Conservation (phyloP, 345 rosid species). For the Arabidopsis suecica region DNA sequence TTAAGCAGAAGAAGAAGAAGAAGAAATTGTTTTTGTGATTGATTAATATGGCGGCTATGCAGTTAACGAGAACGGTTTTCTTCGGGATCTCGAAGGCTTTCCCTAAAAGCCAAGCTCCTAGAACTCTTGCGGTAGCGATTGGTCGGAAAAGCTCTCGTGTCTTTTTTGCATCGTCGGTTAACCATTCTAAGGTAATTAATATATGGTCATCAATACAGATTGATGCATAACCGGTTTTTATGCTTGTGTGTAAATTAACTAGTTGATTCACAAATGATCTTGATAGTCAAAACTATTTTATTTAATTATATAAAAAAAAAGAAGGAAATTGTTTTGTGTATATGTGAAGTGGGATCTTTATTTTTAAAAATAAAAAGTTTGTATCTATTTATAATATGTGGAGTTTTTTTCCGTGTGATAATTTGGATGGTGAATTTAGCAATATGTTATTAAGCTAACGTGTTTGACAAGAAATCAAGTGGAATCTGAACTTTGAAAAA, state of each 20-base stretch:
- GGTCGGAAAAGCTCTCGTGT: constrained; percentile 40
- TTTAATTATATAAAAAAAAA: neutral
- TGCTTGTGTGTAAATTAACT: neutral
- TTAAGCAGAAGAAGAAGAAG: neutral
- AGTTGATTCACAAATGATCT: neutral
- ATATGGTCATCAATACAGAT: too few species aligned
- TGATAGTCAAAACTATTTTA: neutral
- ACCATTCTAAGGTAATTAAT: constrained; percentile 39
- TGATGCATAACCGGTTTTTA: neutral
- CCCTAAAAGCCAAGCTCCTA: constrained; percentile 35
- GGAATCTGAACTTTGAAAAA: neutral
- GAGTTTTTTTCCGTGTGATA: too few species aligned
- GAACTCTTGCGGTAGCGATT: constrained; percentile 35
- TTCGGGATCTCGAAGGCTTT: constrained; percentile 32
- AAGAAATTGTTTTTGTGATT: constrained; percentile 19
- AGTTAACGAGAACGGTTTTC: constrained; percentile 33
- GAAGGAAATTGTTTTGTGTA: neutral
- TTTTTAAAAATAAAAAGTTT: too few species aligned
- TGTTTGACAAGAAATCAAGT: constrained; percentile 4
- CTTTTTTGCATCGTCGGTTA: constrained; percentile 39
- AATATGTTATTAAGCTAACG: neutral
- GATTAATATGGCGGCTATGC: constrained; percentile 42
- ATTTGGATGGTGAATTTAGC: neutral
- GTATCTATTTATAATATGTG: too few species aligned
- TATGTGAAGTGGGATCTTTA: neutral